Percentiles rank a stretch among this genome's conserved stretches.
Evolutionary conservation across 177 flowering plant species (phyloP).

Genomic region (Vitis hybrid): DNA sequence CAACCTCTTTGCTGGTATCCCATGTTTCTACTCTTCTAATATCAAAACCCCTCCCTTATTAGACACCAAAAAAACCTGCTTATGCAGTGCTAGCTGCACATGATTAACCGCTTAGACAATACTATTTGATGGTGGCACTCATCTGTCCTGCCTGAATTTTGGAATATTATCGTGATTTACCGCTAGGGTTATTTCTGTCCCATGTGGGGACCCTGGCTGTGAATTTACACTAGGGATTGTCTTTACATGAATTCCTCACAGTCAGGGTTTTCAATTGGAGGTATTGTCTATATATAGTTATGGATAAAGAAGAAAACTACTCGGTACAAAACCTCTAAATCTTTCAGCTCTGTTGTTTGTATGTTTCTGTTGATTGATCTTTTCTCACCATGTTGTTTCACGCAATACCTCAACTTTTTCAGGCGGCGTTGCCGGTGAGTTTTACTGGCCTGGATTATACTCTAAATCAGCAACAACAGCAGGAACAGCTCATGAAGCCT

Average conservation of each 20-base stretch:
- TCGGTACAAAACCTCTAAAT: slow-evolving; percentile 33
- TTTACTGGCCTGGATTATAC: slow-evolving; percentile 30
- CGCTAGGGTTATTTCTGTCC: neutral
- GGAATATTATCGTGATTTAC: neutral
- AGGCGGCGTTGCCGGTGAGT: slow-evolving; percentile 28
- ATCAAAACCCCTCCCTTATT: neutral
- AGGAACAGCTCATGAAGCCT: slow-evolving; percentile 29
- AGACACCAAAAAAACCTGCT: no score
- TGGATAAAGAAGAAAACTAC: slow-evolving; percentile 68
- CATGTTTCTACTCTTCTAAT: slow-evolving; percentile 6
- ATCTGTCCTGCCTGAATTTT: no score
- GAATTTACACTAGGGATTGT: slow-evolving; percentile 13
- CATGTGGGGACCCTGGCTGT: slow-evolving; percentile 14
- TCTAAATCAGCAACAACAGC: slow-evolving; percentile 25
- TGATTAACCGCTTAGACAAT: no score
- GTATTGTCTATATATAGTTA: slow-evolving; percentile 18
- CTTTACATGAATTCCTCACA: slow-evolving; percentile 12
- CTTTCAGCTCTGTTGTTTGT: slow-evolving; percentile 9
- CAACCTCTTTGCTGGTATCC: slow-evolving; percentile 4
- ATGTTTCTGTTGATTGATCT: slow-evolving; percentile 9
- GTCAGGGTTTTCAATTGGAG: slow-evolving; percentile 14
- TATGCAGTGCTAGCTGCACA: no score
- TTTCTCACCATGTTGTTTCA: slow-evolving; percentile 25
- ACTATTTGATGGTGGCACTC: no score
- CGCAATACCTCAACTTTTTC: slow-evolving; percentile 21